phyloP scores from a whole-genome alignment of 2,329 filamentous ascomycete species.

The Sclerotinia glacialis region DNA sequence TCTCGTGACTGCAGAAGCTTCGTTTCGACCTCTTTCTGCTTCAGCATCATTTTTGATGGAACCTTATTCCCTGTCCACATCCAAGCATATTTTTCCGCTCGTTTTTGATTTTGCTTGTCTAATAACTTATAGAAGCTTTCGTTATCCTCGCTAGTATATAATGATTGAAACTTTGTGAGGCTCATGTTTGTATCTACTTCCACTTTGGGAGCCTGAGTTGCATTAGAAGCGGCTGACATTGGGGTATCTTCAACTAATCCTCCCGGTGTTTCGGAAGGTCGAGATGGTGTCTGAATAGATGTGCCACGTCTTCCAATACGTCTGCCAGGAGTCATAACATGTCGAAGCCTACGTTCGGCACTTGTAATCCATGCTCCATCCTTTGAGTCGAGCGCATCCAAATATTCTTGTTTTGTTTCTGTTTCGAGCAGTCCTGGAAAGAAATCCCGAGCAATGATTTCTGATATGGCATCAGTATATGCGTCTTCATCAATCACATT shows the following conservation, averaged over 20 bases:
- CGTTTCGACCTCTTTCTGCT: slow-evolving; percentile 60
- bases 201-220: slow-evolving; percentile 42
- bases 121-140: slow-evolving; percentile 92
- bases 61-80: slow-evolving; percentile 81
- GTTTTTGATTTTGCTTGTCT: slow-evolving; percentile 85
- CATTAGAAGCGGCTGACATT: slow-evolving; percentile 50
- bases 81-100: slow-evolving; percentile 82
- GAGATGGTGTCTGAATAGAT: slow-evolving; percentile 37
- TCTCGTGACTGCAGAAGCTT: slow-evolving; percentile 47
- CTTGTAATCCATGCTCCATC: slow-evolving; percentile 83
- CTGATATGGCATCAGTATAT: slow-evolving; percentile 84
- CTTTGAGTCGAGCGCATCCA: slow-evolving; percentile 84
- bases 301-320: slow-evolving; percentile 40
- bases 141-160: slow-evolving; percentile 97
- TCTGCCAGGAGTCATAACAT: slow-evolving; percentile 78
- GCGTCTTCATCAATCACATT: slow-evolving; percentile 90
- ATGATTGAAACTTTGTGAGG: slow-evolving; percentile 80
- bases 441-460: slow-evolving; percentile 95
- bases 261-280: slow-evolving; percentile 56
- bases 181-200: slow-evolving; percentile 74
- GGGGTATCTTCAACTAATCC: slow-evolving; percentile 74
- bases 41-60: slow-evolving; percentile 72
- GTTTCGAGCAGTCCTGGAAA: slow-evolving; percentile 88
- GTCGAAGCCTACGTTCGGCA: slow-evolving; percentile 67
- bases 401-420: slow-evolving; percentile 85